Evolutionary conservation across 78 protist species (phyloP).

Genomic region (Pigoraptor vietnamica): DNA sequence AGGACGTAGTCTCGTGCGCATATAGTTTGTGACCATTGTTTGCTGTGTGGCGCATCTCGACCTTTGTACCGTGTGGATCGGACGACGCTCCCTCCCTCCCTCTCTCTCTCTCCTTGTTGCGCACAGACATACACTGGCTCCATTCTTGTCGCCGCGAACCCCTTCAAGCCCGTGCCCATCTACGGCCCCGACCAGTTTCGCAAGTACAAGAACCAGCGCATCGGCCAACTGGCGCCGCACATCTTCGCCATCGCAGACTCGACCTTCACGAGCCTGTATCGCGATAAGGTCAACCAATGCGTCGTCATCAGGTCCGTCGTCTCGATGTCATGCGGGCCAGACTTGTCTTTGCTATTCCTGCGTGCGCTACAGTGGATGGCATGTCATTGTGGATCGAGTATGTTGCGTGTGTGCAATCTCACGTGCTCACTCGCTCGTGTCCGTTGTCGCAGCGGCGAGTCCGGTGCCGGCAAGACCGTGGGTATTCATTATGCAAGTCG

Average conservation of each 20-base stretch:
- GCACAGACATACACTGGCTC: slow-evolving; percentile 56
- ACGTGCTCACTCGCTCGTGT: too few relatives aligned
- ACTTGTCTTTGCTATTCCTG: too few relatives aligned
- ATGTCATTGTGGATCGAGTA: too few relatives aligned
- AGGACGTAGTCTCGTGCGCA: too few relatives aligned
- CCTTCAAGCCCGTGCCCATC: slow-evolving; percentile 11
- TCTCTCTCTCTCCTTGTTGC: too few relatives aligned
- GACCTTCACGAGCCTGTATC: slow-evolving; percentile 40
- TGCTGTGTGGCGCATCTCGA: too few relatives aligned
- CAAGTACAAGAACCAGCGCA: slow-evolving; percentile 24
- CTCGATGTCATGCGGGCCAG: too few relatives aligned
- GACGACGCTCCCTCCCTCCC: too few relatives aligned
- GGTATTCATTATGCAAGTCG: slow-evolving; percentile 82
- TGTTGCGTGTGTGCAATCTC: too few relatives aligned
- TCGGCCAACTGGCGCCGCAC: slow-evolving; percentile 64
- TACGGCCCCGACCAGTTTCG: background rate
- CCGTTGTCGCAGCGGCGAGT: slow-evolving; percentile 61
- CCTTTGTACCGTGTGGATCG: too few relatives aligned
- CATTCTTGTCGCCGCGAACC: slow-evolving; percentile 63
- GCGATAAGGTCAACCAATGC: slow-evolving; percentile 16
- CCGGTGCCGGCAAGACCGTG: slow-evolving; percentile 96
- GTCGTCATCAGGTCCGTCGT: background rate
- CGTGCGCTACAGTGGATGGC: too few relatives aligned
- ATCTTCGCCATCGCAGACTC: slow-evolving; percentile 62
- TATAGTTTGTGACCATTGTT: too few relatives aligned